These are phyloP conservation scores for Trametes cubensis DNA, from an alignment of 768 basidiomycete genomes.

Conservation along the genomic window DNA sequence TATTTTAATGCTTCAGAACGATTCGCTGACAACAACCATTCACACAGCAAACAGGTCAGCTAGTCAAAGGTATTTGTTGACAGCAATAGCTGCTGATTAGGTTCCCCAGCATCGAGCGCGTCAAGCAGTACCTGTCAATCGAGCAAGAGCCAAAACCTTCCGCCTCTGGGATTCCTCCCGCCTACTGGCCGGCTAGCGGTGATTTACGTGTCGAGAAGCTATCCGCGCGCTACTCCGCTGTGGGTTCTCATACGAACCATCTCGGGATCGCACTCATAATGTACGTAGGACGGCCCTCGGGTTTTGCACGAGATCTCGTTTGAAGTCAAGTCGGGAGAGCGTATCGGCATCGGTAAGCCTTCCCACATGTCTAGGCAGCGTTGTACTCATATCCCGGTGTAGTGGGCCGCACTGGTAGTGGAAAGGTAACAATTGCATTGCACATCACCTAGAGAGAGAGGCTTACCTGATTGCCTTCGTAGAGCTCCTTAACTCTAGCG, in stretches of 20 bases:
- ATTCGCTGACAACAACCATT: not conserved
- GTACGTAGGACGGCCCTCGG: constrained; percentile 50
- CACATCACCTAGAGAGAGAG: constrained; percentile 5
- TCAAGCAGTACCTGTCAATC: constrained; percentile 57
- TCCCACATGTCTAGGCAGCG: not conserved
- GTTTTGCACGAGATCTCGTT: constrained; percentile 57
- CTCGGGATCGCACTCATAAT: not conserved
- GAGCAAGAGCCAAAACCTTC: constrained; percentile 54
- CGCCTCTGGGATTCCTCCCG: constrained; percentile 52
- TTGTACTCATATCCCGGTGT: not conserved
- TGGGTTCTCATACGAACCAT: constrained; percentile 16
- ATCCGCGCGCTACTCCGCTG: constrained; percentile 49
- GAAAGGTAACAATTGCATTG: constrained; percentile 39
- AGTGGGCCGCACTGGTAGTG: constrained; percentile 65
- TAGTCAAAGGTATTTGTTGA: not conserved
- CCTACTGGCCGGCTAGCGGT: constrained; percentile 66
- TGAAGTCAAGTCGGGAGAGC: constrained; percentile 56
- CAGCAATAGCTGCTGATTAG: not conserved
- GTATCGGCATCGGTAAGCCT: constrained; percentile 54
- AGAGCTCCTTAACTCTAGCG: constrained; percentile 55
- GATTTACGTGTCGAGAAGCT: constrained; percentile 54
- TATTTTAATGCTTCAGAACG: no score
- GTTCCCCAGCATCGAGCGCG: constrained; percentile 47
- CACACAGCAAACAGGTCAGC: constrained; percentile 33
- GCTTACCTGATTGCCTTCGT: not conserved